Evolutionary conservation across 2,329 filamentous ascomycete genomes (phyloP).

Genomic region (Epichloe brachyelytri): DNA sequence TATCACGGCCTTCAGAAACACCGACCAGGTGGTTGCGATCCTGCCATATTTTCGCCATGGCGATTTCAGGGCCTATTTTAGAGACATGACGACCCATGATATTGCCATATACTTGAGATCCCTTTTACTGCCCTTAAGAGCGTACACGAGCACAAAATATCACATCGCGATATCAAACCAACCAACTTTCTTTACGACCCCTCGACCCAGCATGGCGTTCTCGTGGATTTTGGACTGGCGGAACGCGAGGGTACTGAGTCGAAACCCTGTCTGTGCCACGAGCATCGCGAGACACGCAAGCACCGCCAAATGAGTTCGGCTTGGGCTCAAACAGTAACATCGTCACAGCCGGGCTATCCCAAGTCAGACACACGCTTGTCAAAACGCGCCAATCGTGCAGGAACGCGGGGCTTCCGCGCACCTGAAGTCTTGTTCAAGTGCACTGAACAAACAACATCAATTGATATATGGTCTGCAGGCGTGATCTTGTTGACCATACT

Average conservation of each 20-base stretch:
- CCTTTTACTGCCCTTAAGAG: conserved; percentile 75
- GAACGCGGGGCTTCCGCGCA: conserved; percentile 88
- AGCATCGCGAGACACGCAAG: conserved; percentile 49
- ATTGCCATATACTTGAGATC: conserved; percentile 84
- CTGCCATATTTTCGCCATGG: conserved; percentile 91
- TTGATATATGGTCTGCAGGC: conserved; percentile 94
- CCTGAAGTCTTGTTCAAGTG: conserved; percentile 97
- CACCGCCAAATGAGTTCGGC: conserved; percentile 44
- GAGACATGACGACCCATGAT: conserved; percentile 73
- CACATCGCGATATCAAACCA: conserved; percentile 93
- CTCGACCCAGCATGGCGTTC: conserved; percentile 63
- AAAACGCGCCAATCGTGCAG: conserved; percentile 82
- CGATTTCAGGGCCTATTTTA: conserved; percentile 91
- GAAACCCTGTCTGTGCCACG: conserved; percentile 72
- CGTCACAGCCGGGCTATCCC: conserved; percentile 57
- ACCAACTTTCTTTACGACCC: conserved; percentile 96
- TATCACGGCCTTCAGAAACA: conserved; percentile 90
- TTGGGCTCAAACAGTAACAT: conserved; percentile 36
- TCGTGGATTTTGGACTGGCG: conserved; percentile 98
- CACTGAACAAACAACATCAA: conserved; percentile 82
- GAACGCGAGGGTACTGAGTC: conserved; percentile 68
- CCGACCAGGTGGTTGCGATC: conserved; percentile 90
- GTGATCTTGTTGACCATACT: conserved; percentile 96
- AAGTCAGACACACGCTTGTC: conserved; percentile 83
- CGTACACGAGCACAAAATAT: conserved; percentile 72